phyloP scores from a whole-genome alignment of 2,329 filamentous ascomycete genomes.

The Arthrobotrys musiformis region DNA sequence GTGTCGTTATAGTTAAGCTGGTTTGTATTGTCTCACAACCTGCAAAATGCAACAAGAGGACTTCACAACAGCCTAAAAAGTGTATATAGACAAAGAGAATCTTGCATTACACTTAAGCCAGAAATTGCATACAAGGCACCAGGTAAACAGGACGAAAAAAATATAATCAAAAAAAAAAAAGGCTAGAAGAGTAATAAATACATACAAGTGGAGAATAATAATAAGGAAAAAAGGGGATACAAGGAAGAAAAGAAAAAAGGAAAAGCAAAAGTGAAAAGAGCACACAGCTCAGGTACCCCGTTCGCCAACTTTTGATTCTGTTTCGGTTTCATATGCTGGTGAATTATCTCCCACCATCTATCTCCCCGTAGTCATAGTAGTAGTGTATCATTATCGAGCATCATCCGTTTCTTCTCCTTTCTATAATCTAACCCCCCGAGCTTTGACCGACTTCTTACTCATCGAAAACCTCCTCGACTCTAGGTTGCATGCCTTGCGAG shows the following conservation, averaged over 20 bases:
- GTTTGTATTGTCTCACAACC: neutral
- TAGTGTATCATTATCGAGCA: conserved; percentile 1
- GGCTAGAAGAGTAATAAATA: conserved; percentile 35
- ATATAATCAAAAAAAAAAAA: conserved; percentile 5
- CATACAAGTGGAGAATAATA: conserved; percentile 41
- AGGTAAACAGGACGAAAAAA: neutral
- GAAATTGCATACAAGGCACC: conserved; percentile 20
- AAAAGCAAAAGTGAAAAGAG: neutral
- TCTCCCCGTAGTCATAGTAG: neutral
- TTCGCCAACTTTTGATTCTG: neutral
- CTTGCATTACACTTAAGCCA: conserved; percentile 20
- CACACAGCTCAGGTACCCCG: neutral
- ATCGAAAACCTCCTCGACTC: conserved; percentile 54
- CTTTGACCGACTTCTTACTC: conserved; percentile 30
- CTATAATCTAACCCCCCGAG: neutral
- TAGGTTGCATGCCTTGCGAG: conserved; percentile 48
- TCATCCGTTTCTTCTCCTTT: neutral
- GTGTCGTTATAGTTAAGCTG: neutral
- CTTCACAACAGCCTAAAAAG: neutral
- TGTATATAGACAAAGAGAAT: neutral
- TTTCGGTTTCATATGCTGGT: neutral
- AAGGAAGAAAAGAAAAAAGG: neutral
- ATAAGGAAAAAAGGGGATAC: neutral
- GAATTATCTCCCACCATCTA: neutral
- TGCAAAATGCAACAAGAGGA: neutral